Evolutionary conservation across 345 rosid species (phyloP).

Genomic region (Eucalyptus brandiana): DNA sequence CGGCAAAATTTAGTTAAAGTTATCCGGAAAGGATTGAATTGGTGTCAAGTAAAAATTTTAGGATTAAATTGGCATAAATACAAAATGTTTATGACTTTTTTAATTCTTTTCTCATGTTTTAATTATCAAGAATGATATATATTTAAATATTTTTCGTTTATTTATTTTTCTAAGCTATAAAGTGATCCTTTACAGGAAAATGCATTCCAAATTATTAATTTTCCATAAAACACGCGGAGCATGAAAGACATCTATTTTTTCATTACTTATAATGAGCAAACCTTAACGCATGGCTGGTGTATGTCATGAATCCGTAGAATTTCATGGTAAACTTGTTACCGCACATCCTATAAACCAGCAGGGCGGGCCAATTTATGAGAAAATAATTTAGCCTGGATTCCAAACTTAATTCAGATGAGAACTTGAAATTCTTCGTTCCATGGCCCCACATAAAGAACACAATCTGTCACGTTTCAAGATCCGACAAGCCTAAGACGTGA

Average conservation of each 20-base stretch:
- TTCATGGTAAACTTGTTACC: neutral
- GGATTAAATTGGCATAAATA: neutral
- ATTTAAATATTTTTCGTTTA: too few relatives aligned
- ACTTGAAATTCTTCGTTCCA: neutral
- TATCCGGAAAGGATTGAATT: rapidly evolving
- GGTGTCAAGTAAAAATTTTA: neutral
- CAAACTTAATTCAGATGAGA: neutral
- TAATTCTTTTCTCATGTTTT: neutral
- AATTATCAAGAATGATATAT: neutral
- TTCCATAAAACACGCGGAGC: too few relatives aligned
- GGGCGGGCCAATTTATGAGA: neutral
- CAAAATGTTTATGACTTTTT: too few relatives aligned
- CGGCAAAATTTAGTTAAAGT: too few relatives aligned
- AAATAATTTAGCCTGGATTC: neutral
- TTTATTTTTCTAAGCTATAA: too few relatives aligned
- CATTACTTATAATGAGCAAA: neutral
- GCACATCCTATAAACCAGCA: neutral
- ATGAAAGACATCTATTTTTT: neutral
- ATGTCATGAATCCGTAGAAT: neutral
- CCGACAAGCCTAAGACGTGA: neutral
- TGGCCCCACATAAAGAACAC: neutral
- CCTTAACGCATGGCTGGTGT: neutral
- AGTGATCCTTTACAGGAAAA: neutral
- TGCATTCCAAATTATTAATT: too few relatives aligned
- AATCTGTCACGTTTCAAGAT: neutral